Conservation (phyloP, 192 early-diverging fungal genomes). For the Coemansia sp. region DNA sequence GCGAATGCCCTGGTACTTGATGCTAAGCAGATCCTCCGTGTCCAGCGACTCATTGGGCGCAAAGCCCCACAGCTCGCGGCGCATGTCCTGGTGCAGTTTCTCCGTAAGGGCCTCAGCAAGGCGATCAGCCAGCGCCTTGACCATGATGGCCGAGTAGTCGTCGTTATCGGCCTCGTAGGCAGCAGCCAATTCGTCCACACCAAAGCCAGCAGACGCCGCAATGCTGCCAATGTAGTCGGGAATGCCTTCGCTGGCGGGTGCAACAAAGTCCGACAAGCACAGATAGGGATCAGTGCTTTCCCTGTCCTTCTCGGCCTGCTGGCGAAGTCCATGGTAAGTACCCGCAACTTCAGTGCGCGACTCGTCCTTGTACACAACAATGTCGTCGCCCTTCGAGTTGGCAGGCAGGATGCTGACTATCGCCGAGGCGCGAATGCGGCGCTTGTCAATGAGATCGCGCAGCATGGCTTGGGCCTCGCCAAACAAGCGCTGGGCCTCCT, state of each 20-base stretch:
- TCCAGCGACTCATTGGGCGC: conserved; percentile 68
- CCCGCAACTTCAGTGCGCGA: conserved; percentile 61
- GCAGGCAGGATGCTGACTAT: conserved; percentile 88
- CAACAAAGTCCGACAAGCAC: conserved; percentile 90
- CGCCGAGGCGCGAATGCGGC: conserved; percentile 68
- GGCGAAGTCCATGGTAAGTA: conserved; percentile 86
- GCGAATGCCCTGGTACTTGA: conserved; percentile 94
- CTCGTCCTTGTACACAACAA: conserved; percentile 82
- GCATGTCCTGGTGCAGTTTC: conserved; percentile 82
- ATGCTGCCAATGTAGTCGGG: conserved; percentile 88
- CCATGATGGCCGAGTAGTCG: conserved; percentile 92
- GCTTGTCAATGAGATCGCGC: conserved; percentile 72
- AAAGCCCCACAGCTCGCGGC: conserved; percentile 90
- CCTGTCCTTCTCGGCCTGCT: conserved; percentile 81
- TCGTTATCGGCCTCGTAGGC: conserved; percentile 79
- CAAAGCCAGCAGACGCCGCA: conserved; percentile 88
- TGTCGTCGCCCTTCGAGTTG: conserved; percentile 86
- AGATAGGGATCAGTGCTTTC: conserved; percentile 83
- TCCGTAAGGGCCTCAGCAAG: conserved; percentile 92
- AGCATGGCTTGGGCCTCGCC: conserved; percentile 85
- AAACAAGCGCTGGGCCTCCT: conserved; percentile 86
- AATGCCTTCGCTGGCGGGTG: conserved; percentile 70
- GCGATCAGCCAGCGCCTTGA: conserved; percentile 92
- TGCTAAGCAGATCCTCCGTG: conserved; percentile 78
- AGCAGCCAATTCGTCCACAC: conserved; percentile 82